A percentile compares a stretch with the other conserved stretches of the same genome.
These are phyloP conservation scores for Bretschneidera sinensis DNA, from an alignment of 345 rosid species.

Conservation along the genomic window DNA sequence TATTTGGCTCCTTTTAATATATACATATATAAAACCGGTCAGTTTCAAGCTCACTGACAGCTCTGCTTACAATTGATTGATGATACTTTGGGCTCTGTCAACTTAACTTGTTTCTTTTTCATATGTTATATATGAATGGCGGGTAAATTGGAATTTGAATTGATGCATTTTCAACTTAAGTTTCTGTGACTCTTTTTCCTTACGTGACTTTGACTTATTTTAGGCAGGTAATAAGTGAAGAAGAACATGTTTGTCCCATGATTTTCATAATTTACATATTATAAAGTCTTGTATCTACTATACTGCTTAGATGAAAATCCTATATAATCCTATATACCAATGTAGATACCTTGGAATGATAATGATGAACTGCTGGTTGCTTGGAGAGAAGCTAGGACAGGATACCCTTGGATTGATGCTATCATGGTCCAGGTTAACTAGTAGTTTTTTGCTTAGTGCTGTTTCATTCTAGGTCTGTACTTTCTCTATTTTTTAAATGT, in stretches of 20 bases:
- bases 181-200: neutral
- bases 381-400: slow-evolving; percentile 93
- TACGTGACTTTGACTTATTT: neutral
- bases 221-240: too few species aligned
- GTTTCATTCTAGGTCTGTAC: too few species aligned
- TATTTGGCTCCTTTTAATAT: too few species aligned
- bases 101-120: neutral
- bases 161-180: neutral
- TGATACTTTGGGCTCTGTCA: too few species aligned
- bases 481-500: slow-evolving; percentile 1
- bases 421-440: slow-evolving; percentile 85
- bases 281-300: neutral
- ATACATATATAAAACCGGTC: too few species aligned
- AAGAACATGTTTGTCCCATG: too few species aligned
- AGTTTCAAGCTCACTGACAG: neutral
- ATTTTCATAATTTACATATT: too few species aligned
- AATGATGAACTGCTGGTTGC: slow-evolving; percentile 64
- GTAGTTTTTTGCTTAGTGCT: too few species aligned
- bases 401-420: slow-evolving; percentile 99
- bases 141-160: neutral
- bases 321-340: neutral
- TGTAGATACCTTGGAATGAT: slow-evolving; percentile 86
- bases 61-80: neutral
- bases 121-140: neutral
- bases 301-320: slow-evolving; percentile 2